Conservation (phyloP, 176 grass and related monocot genomes). For the Phragmites australis region DNA sequence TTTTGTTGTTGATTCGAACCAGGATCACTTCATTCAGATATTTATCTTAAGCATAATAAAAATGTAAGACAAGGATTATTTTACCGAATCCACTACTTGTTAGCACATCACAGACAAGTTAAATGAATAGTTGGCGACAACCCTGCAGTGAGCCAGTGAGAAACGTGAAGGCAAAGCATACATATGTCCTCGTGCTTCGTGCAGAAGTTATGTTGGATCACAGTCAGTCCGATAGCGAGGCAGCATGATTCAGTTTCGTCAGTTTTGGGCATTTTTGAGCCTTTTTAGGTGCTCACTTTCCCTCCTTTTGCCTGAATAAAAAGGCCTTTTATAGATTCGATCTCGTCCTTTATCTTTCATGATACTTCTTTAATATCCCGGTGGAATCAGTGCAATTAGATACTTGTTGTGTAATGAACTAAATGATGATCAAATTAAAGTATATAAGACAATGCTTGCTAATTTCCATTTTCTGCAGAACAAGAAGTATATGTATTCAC, state of each 20-base stretch:
- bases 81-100: background rate
- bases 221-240: constrained; percentile 17
- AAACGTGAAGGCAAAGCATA: background rate
- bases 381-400: background rate
- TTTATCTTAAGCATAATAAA: background rate
- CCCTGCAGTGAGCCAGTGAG: background rate
- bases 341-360: constrained; percentile 6
- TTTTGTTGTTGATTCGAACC: too few species aligned
- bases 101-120: background rate
- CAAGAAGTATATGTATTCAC: background rate
- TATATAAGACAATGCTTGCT: background rate
- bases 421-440: background rate
- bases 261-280: constrained; percentile 7
- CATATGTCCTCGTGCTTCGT: background rate
- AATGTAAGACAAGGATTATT: too few species aligned
- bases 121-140: background rate
- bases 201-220: constrained; percentile 4
- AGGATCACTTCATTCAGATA: background rate
- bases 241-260: constrained; percentile 31
- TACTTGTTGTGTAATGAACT: background rate
- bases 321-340: constrained; percentile 24
- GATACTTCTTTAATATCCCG: constrained; percentile 3
- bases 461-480: background rate
- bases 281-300: constrained; percentile 10
- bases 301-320: constrained; percentile 11